A percentile compares a stretch with the other conserved stretches of the same genome.
Conservation (phyloP, 2,329 filamentous ascomycete genomes). For the Tolypocladium cylindrosporum region DNA sequence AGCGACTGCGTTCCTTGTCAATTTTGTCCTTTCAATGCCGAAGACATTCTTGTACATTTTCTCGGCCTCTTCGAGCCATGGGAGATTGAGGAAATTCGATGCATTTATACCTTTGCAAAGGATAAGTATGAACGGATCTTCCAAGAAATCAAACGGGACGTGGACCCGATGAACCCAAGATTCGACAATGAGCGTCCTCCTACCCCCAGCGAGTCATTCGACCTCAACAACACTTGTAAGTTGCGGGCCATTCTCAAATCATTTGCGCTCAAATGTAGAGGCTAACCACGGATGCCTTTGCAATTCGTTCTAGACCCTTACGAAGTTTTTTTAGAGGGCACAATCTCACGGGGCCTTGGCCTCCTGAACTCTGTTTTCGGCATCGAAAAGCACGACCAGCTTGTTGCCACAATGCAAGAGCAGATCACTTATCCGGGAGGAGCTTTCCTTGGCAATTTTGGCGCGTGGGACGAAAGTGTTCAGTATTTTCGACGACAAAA, state of each 20-base stretch:
- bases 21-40: too few species aligned
- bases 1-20: too few species aligned
- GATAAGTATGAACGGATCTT: not conserved
- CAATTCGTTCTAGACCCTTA: not conserved
- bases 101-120: not conserved
- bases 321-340: not conserved
- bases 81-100: not conserved
- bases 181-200: not conserved
- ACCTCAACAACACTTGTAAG: not conserved
- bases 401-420: not conserved
- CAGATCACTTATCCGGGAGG: not conserved
- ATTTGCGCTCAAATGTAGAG: not conserved
- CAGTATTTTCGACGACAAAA: too few species aligned
- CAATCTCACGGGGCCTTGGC: not conserved
- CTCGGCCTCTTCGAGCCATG: not conserved
- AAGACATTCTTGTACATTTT: not conserved
- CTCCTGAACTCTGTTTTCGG: not conserved
- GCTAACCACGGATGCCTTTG: not conserved
- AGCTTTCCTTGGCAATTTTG: not conserved
- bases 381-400: not conserved
- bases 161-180: not conserved
- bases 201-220: not conserved
- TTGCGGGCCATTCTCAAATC: not conserved
- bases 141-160: not conserved
- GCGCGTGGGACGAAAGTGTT: too few species aligned